Conservation (phyloP, 106 monocot genomes). For the Apostasia shenzhenica region DNA sequence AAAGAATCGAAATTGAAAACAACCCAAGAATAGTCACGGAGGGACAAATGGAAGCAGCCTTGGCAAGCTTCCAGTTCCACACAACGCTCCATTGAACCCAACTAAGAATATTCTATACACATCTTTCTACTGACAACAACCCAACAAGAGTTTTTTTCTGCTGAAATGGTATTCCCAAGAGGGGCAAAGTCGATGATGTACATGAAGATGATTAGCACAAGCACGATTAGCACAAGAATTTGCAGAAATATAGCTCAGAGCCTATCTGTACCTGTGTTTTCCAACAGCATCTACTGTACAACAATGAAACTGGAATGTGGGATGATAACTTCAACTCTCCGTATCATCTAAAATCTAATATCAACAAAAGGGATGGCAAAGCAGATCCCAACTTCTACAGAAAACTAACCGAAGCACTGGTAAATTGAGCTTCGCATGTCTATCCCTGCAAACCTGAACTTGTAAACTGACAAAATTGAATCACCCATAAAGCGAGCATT, state of each 20-base stretch:
- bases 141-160: not conserved
- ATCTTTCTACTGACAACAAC: conserved; percentile 3
- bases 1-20: not conserved
- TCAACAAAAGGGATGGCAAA: conserved; percentile 16
- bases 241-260: too few species aligned
- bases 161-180: not conserved
- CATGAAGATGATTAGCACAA: not conserved
- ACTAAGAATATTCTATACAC: conserved; percentile 22
- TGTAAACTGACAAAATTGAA: conserved; percentile 1
- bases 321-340: not conserved
- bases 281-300: conserved; percentile 28
- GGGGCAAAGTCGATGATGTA: not conserved
- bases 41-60: conserved; percentile 1
- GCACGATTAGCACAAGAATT: not conserved
- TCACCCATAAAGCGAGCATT: not conserved
- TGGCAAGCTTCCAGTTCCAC: conserved; percentile 6
- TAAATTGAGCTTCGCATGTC: not conserved
- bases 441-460: not conserved
- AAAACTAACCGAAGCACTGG: not conserved
- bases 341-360: conserved; percentile 13
- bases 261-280: not conserved
- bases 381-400: not conserved
- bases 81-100: conserved; percentile 12
- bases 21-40: not conserved
- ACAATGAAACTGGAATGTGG: conserved; percentile 10